phyloP scores from a whole-genome alignment of 495 filamentous ascomycete species.

The Aspergillus olivimuriae region DNA sequence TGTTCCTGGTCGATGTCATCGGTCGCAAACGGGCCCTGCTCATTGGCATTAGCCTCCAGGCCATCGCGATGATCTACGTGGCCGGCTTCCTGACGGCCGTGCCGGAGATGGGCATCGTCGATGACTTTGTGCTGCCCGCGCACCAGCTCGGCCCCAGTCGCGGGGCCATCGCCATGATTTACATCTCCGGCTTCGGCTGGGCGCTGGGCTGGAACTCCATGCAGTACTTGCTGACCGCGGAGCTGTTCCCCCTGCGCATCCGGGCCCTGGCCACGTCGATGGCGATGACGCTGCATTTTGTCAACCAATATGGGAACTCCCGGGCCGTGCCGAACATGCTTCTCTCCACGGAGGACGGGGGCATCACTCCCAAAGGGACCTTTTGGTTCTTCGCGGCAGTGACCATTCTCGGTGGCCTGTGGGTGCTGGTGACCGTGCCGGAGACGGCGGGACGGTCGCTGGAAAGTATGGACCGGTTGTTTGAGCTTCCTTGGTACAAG shows the following conservation, averaged over 20 bases:
- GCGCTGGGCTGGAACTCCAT: constrained; percentile 70
- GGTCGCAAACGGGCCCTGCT: constrained; percentile 64
- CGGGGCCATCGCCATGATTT: constrained; percentile 61
- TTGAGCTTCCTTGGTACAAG: constrained; percentile 59
- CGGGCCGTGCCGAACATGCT: constrained; percentile 50
- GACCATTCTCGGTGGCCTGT: constrained; percentile 50
- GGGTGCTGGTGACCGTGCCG: constrained; percentile 50
- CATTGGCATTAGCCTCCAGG: constrained; percentile 56
- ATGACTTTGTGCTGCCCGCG: constrained; percentile 22
- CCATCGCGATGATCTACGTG: constrained; percentile 61
- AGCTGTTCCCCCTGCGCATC: constrained; percentile 62
- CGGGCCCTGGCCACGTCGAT: constrained; percentile 37
- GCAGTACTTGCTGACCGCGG: constrained; percentile 69
- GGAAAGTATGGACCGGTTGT: constrained; percentile 60
- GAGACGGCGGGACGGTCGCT: constrained; percentile 37
- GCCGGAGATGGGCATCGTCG: constrained; percentile 36
- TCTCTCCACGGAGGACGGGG: constrained; percentile 37
- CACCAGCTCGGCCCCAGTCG: constrained; percentile 33
- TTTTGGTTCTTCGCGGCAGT: constrained; percentile 64
- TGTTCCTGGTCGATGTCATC: constrained; percentile 70
- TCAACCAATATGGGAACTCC: constrained; percentile 66
- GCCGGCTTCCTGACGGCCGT: constrained; percentile 57
- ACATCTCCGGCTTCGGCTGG: constrained; percentile 61
- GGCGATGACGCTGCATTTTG: constrained; percentile 58
- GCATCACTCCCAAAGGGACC: constrained; percentile 46